phyloP scores from a whole-genome alignment of 805 yeast species.

The Metschnikowia cerradonensis region DNA sequence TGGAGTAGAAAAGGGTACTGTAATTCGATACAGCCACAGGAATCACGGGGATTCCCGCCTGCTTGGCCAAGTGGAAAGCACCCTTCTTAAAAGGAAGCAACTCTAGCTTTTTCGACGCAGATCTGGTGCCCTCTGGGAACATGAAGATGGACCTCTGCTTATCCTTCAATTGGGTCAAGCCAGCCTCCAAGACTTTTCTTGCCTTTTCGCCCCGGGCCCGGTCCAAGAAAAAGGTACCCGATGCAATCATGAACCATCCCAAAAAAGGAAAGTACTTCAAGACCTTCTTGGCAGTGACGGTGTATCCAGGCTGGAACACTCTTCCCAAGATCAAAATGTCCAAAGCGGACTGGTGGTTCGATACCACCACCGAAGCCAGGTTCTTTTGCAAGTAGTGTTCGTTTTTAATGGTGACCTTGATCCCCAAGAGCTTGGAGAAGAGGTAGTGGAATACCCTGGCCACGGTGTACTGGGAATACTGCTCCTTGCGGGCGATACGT shows the following conservation, averaged over 20 bases:
- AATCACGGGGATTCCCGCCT: slow-evolving; percentile 82
- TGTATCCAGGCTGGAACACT: slow-evolving; percentile 81
- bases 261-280: slow-evolving; percentile 81
- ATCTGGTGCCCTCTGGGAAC: slow-evolving; percentile 97
- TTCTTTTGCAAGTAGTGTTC: slow-evolving; percentile 27
- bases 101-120: slow-evolving; percentile 62
- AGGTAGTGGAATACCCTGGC: slow-evolving; percentile 74
- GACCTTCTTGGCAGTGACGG: slow-evolving; percentile 88
- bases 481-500: slow-evolving; percentile 66
- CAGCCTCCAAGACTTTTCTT: slow-evolving; percentile 65
- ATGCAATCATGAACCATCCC: slow-evolving; percentile 94
- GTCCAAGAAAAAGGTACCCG: slow-evolving; percentile 90
- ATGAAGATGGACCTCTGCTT: slow-evolving; percentile 75
- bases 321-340: slow-evolving; percentile 81
- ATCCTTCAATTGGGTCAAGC: slow-evolving; percentile 56
- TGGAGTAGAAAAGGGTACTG: slow-evolving; percentile 62
- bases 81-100: slow-evolving; percentile 93
- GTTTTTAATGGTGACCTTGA: slow-evolving; percentile 65
- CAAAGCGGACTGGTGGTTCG: slow-evolving; percentile 88
- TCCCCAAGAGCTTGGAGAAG: slow-evolving; percentile 60
- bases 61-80: slow-evolving; percentile 95
- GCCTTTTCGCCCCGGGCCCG: slow-evolving; percentile 75
- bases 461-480: slow-evolving; percentile 82
- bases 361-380: slow-evolving; percentile 70
- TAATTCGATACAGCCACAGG: slow-evolving; percentile 89